Evolutionary conservation across 768 basidiomycete species (phyloP).

Genomic region (Sporobolomyces roseus): DNA sequence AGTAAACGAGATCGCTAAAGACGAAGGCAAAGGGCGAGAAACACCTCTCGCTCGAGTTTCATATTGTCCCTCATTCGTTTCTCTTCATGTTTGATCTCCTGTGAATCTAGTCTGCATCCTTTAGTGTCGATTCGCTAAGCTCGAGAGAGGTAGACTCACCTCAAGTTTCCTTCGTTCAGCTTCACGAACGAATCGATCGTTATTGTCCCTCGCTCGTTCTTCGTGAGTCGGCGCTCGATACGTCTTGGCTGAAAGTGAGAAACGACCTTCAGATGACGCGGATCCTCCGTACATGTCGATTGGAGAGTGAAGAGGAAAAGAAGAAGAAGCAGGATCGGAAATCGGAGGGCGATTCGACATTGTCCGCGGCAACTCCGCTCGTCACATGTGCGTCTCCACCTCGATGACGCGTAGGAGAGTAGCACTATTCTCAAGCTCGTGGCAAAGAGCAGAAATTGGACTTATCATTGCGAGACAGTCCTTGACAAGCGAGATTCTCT

Average conservation of each 20-base stretch:
- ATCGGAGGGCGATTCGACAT: no score
- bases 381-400: no score
- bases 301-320: not conserved
- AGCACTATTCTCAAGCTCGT: no score
- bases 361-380: no score
- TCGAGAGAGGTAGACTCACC: not conserved
- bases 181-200: constrained; percentile 5
- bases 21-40: not conserved
- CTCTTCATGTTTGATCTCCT: constrained; percentile 24
- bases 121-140: not conserved
- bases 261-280: no score
- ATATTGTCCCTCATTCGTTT: constrained; percentile 3
- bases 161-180: constrained; percentile 10
- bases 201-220: constrained; percentile 1
- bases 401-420: no score
- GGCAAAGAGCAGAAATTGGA: no score
- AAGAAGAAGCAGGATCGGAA: constrained; percentile 56
- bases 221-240: constrained; percentile 9
- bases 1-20: no score
- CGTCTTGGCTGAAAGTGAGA: constrained; percentile 8
- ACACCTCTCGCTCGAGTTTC: constrained; percentile 1
- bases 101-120: not conserved
- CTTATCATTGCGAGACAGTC: no score
- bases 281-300: not conserved
- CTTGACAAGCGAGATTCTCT: no score